Evolutionary conservation across 1,284 basidiomycete species (phyloP).

Genomic region (Xerocomus amazonicus): DNA sequence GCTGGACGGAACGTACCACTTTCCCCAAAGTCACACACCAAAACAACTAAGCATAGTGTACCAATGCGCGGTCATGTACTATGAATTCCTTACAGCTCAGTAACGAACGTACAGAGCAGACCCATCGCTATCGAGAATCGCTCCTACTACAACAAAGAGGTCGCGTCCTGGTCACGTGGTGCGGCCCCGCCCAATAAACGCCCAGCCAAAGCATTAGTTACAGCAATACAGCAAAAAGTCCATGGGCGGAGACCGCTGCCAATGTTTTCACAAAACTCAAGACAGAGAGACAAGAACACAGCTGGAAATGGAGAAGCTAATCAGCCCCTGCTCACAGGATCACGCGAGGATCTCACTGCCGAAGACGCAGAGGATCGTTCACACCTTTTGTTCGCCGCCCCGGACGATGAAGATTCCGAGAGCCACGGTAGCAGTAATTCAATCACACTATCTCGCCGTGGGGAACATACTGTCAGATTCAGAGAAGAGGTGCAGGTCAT

Average conservation of each 20-base stretch:
- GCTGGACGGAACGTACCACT: too few species aligned
- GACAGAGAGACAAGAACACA: constrained; percentile 29
- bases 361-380: constrained; percentile 27
- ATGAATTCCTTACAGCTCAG: too few species aligned
- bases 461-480: constrained; percentile 49
- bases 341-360: constrained; percentile 36
- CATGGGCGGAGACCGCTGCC: constrained; percentile 19
- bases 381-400: constrained; percentile 44
- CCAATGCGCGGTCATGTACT: too few species aligned
- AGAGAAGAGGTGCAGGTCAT: constrained; percentile 65
- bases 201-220: background rate
- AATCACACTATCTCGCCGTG: constrained; percentile 13
- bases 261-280: constrained; percentile 41
- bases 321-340: constrained; percentile 52
- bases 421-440: constrained; percentile 27
- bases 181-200: background rate
- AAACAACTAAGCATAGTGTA: too few species aligned
- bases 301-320: constrained; percentile 41
- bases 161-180: constrained; percentile 18
- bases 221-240: constrained; percentile 2
- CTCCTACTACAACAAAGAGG: too few species aligned
- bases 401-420: constrained; percentile 45
- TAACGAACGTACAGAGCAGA: too few species aligned
- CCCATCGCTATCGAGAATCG: too few species aligned
- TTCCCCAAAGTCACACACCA: too few species aligned